Evolutionary conservation across 768 basidiomycete genomes (phyloP).

Genomic region (Suillus occidentalis): DNA sequence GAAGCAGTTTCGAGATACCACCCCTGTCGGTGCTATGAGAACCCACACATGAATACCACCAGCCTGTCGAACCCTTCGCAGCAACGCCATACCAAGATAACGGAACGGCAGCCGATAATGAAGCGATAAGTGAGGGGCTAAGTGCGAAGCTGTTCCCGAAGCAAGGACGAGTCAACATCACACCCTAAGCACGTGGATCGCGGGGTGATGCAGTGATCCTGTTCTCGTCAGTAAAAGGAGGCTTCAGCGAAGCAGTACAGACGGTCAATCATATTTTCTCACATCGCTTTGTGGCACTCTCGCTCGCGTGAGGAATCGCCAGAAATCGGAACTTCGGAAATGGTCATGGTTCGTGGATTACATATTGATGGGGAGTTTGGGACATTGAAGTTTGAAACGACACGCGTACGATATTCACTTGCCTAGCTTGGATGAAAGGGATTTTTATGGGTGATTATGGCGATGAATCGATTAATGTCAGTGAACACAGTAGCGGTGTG

Average conservation of each 20-base stretch:
- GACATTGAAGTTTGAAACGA: background rate
- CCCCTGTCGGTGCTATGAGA: background rate
- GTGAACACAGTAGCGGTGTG: background rate
- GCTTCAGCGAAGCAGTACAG: background rate
- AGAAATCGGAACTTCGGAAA: slow-evolving; percentile 3
- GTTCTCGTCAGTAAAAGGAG: background rate
- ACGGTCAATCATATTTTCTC: background rate
- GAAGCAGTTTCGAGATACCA: background rate
- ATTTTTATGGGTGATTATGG: background rate
- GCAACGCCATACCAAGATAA: background rate
- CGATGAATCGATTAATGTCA: background rate
- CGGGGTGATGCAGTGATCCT: background rate
- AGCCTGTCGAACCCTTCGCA: background rate
- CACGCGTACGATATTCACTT: background rate
- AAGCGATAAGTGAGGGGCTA: slow-evolving; percentile 4
- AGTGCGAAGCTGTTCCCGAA: background rate
- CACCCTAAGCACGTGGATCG: slow-evolving; percentile 2
- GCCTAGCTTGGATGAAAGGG: background rate
- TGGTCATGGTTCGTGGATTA: background rate
- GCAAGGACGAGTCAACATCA: background rate
- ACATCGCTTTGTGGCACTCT: background rate
- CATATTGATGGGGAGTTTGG: background rate
- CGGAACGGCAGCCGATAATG: slow-evolving; percentile 1
- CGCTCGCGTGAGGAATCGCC: background rate
- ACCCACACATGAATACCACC: slow-evolving; percentile 1